Conservation (phyloP, 371 early-diverging fungal genomes). For the Mucor indicus region DNA sequence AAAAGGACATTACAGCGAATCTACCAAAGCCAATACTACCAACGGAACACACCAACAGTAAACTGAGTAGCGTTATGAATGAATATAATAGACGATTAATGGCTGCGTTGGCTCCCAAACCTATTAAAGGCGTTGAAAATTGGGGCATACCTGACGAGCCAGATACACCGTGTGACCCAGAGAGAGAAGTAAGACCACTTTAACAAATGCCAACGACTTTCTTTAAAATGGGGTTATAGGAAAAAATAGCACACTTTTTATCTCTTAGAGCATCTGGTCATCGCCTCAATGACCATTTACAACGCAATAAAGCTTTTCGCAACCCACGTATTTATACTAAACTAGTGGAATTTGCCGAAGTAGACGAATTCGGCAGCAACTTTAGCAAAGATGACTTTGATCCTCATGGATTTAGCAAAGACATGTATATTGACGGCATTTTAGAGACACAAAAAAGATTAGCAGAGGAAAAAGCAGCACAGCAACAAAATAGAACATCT, state of each 20-base stretch:
- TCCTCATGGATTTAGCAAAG: slow-evolving; percentile 48
- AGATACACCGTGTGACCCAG: slow-evolving; percentile 44
- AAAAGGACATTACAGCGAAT: not conserved
- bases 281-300: slow-evolving; percentile 66
- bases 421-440: slow-evolving; percentile 55
- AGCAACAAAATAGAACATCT: slow-evolving; percentile 30
- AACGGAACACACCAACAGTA: not conserved
- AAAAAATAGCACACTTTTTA: slow-evolving; percentile 63
- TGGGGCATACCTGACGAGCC: slow-evolving; percentile 56
- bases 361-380: slow-evolving; percentile 74
- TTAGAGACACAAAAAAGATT: slow-evolving; percentile 36
- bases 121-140: slow-evolving; percentile 43
- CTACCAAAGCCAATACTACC: not conserved
- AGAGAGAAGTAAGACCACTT: slow-evolving; percentile 37
- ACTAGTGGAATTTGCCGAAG: slow-evolving; percentile 68
- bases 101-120: slow-evolving; percentile 26
- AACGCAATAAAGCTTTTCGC: slow-evolving; percentile 70
- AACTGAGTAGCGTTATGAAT: not conserved
- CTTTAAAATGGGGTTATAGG: slow-evolving; percentile 30
- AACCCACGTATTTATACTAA: slow-evolving; percentile 81
- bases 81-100: slow-evolving; percentile 19
- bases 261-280: slow-evolving; percentile 47
- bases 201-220: not conserved
- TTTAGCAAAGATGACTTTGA: slow-evolving; percentile 55
- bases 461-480: slow-evolving; percentile 38